phyloP scores from a whole-genome alignment of 2,329 filamentous ascomycete genomes.

The Parastagonospora avenae region DNA sequence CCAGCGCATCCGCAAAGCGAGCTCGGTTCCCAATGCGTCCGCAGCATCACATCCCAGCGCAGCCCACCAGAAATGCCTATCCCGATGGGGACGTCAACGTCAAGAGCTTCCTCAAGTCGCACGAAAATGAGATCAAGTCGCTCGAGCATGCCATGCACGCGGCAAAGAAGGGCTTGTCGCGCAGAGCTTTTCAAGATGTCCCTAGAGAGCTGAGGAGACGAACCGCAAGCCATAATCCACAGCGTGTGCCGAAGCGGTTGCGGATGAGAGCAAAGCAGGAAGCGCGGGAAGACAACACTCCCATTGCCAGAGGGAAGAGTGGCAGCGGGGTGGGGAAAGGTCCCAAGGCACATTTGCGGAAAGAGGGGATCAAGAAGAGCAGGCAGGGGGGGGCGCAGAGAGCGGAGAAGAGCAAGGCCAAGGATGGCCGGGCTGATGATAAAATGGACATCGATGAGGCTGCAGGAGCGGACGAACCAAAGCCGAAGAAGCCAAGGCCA shows the following conservation, averaged over 20 bases:
- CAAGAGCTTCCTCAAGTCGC: slow-evolving; percentile 79
- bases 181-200: slow-evolving; percentile 87
- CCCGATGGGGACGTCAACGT: slow-evolving; percentile 81
- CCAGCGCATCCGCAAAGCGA: slow-evolving; percentile 23
- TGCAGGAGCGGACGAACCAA: slow-evolving; percentile 3
- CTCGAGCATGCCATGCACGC: slow-evolving; percentile 81
- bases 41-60: slow-evolving; percentile 35
- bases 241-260: slow-evolving; percentile 80
- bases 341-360: slow-evolving; percentile 61
- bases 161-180: slow-evolving; percentile 67
- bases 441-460: slow-evolving; percentile 23
- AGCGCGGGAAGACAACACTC: slow-evolving; percentile 91
- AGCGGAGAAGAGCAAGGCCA: slow-evolving; percentile 50
- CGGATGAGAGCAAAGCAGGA: slow-evolving; percentile 70
- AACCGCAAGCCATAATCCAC: slow-evolving; percentile 94
- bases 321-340: slow-evolving; percentile 61
- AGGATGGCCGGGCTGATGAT: slow-evolving; percentile 31
- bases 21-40: slow-evolving; percentile 33
- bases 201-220: slow-evolving; percentile 82
- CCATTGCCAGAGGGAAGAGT: slow-evolving; percentile 70
- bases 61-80: slow-evolving; percentile 56
- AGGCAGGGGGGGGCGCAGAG: slow-evolving; percentile 66
- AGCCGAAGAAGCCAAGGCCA: slow-evolving; percentile 18
- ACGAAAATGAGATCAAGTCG: slow-evolving; percentile 87
- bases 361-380: slow-evolving; percentile 76